A percentile compares a stretch with the other conserved stretches of the same genome.
Evolutionary conservation across 2,329 filamentous ascomycete genomes (phyloP).

Genomic region (Aspergillus uvarum): DNA sequence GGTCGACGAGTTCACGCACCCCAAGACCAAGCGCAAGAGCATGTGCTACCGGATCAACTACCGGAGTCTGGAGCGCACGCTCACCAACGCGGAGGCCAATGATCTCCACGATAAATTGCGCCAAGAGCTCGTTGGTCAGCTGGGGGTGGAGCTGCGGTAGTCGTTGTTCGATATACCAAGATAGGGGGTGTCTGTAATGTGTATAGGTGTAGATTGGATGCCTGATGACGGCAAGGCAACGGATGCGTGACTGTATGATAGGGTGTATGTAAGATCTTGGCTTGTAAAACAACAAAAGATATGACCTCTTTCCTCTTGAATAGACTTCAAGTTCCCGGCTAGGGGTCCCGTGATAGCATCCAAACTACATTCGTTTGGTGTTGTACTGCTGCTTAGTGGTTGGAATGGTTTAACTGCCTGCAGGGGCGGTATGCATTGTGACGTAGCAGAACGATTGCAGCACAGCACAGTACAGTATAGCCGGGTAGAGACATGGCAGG

Average conservation of each 20-base stretch:
- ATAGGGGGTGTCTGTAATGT: neutral
- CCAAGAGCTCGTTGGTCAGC: slow-evolving; percentile 62
- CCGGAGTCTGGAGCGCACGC: slow-evolving; percentile 82
- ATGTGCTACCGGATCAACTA: slow-evolving; percentile 94
- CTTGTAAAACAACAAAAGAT: neutral
- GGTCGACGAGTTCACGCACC: slow-evolving; percentile 84
- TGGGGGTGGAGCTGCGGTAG: slow-evolving; percentile 77
- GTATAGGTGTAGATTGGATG: neutral
- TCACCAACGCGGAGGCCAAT: slow-evolving; percentile 82
- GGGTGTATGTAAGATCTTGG: neutral
- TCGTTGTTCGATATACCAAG: neutral
- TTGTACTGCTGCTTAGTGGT: neutral
- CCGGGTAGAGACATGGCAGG: neutral
- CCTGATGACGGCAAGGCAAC: neutral
- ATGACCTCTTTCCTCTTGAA: neutral
- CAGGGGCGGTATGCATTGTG: slow-evolving; percentile 5
- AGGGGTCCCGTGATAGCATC: neutral
- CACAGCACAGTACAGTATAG: neutral
- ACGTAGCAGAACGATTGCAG: slow-evolving; percentile 1
- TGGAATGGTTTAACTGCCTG: neutral
- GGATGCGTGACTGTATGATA: neutral
- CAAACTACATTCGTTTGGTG: neutral
- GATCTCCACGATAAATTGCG: slow-evolving; percentile 69
- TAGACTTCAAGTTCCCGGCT: too few species aligned
- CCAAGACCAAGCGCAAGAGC: slow-evolving; percentile 78